These are phyloP conservation scores for Eutypa lata DNA, from an alignment of 2,329 filamentous ascomycete species.

Conservation along the genomic window DNA sequence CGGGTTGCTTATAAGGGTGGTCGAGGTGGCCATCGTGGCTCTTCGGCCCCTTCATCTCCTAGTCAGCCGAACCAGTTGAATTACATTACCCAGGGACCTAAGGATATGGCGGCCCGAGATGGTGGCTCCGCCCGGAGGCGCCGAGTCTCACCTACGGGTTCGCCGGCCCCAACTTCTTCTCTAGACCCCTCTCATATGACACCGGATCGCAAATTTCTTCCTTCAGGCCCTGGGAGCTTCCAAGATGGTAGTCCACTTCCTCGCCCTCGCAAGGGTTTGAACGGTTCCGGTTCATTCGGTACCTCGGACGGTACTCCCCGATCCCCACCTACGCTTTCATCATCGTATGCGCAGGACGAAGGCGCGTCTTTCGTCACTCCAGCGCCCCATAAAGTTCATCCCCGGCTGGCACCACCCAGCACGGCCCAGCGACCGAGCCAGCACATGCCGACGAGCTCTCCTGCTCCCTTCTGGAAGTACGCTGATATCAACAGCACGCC, in stretches of 20 bases:
- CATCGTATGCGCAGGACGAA: conserved; percentile 61
- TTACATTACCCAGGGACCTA: conserved; percentile 58
- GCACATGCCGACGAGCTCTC: conserved; percentile 81
- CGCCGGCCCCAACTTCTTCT: conserved; percentile 52
- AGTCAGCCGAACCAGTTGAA: conserved; percentile 52
- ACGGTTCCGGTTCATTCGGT: conserved; percentile 40
- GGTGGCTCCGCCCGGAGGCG: conserved; percentile 53
- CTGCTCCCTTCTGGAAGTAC: conserved; percentile 87
- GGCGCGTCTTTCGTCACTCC: conserved; percentile 65
- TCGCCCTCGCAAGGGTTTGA: conserved; percentile 48
- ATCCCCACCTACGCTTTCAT: conserved; percentile 57
- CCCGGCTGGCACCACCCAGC: conserved; percentile 73
- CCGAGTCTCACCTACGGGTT: conserved; percentile 49
- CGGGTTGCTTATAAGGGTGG: conserved; percentile 65
- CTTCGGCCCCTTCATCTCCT: conserved; percentile 69
- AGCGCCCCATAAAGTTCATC: conserved; percentile 69
- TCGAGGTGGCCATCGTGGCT: conserved; percentile 62
- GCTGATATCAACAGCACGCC: conserved; percentile 74
- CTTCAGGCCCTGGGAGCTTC: conserved; percentile 34
- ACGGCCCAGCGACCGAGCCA: conserved; percentile 79
- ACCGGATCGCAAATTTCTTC: conserved; percentile 51
- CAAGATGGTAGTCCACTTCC: conserved; percentile 63
- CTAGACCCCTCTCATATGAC: conserved; percentile 53
- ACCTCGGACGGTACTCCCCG: conserved; percentile 51
- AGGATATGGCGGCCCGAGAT: conserved; percentile 52